Evolutionary conservation across 495 filamentous ascomycete species (phyloP).

Genomic region (Aspergillus cavernicola): DNA sequence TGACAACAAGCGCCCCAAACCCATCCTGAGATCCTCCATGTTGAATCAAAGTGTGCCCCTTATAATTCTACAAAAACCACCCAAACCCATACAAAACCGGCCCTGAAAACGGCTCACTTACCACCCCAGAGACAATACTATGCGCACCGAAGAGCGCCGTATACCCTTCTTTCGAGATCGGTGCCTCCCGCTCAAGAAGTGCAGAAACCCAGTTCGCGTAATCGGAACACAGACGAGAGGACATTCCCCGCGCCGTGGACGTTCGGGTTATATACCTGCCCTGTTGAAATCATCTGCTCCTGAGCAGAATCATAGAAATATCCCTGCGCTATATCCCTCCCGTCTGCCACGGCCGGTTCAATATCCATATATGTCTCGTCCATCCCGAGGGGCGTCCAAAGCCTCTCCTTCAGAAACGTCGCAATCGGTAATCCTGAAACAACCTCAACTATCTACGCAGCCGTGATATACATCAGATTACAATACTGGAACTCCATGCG

Average conservation of each 20-base stretch:
- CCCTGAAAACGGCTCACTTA: background rate
- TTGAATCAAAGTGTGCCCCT: background rate
- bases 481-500: constrained; percentile 47
- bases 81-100: constrained; percentile 5
- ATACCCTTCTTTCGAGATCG: constrained; percentile 1
- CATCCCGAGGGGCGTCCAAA: constrained; percentile 52
- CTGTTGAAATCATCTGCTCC: background rate
- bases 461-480: constrained; percentile 49
- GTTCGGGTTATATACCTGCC: background rate
- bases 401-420: constrained; percentile 32
- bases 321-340: background rate
- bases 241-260: background rate
- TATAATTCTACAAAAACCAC: constrained; percentile 2
- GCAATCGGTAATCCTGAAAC: constrained; percentile 33
- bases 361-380: background rate
- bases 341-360: background rate
- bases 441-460: constrained; percentile 33
- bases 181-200: background rate
- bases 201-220: constrained; percentile 8
- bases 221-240: constrained; percentile 2
- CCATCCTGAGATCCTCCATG: constrained; percentile 2
- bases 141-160: background rate
- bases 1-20: background rate
- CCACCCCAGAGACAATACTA: background rate
- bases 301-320: background rate